Evolutionary conservation across 148 eudicot genomes (phyloP).

Genomic region (Simmondsia chinensis): DNA sequence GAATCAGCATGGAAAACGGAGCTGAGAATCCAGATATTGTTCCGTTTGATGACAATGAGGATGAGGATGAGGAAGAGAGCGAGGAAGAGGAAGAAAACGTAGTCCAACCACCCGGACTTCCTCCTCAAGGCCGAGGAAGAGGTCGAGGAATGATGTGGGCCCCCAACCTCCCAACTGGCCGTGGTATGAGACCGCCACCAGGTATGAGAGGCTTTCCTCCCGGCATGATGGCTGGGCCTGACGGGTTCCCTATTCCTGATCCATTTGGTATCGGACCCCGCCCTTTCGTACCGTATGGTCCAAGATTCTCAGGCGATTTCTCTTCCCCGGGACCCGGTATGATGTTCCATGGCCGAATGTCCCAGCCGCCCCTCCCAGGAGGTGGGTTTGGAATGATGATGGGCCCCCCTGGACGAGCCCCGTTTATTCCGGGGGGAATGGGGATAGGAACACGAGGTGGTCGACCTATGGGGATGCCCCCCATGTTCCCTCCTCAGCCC

Average conservation of each 20-base stretch:
- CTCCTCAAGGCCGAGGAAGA: slow-evolving; percentile 69
- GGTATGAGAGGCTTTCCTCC: slow-evolving; percentile 81
- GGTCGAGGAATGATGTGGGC: slow-evolving; percentile 95
- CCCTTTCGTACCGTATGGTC: slow-evolving; percentile 77
- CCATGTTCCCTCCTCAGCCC: slow-evolving; percentile 38
- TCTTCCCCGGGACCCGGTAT: slow-evolving; percentile 49
- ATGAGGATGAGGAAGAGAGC: slow-evolving; percentile 91
- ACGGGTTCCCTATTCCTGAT: slow-evolving; percentile 68
- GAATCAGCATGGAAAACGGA: slow-evolving; percentile 59
- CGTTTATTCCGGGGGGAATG: slow-evolving; percentile 75
- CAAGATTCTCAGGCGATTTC: slow-evolving; percentile 65
- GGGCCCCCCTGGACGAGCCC: slow-evolving; percentile 68
- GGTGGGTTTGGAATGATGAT: slow-evolving; percentile 93
- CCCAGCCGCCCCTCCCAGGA: slow-evolving; percentile 37
- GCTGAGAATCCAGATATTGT: slow-evolving; percentile 84
- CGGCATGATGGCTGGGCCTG: slow-evolving; percentile 54
- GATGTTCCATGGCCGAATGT: slow-evolving; percentile 77
- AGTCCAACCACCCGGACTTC: slow-evolving; percentile 32
- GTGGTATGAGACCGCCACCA: slow-evolving; percentile 57
- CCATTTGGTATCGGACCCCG: slow-evolving; percentile 74
- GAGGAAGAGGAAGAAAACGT: slow-evolving; percentile 79
- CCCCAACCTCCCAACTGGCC: slow-evolving; percentile 65
- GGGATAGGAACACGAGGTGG: slow-evolving; percentile 45
- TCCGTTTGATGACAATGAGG: slow-evolving; percentile 93
- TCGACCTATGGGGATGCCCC: slow-evolving; percentile 53